Evolutionary conservation across 1,284 basidiomycete species (phyloP).

Genomic region (Cystobasidium pallidum): DNA sequence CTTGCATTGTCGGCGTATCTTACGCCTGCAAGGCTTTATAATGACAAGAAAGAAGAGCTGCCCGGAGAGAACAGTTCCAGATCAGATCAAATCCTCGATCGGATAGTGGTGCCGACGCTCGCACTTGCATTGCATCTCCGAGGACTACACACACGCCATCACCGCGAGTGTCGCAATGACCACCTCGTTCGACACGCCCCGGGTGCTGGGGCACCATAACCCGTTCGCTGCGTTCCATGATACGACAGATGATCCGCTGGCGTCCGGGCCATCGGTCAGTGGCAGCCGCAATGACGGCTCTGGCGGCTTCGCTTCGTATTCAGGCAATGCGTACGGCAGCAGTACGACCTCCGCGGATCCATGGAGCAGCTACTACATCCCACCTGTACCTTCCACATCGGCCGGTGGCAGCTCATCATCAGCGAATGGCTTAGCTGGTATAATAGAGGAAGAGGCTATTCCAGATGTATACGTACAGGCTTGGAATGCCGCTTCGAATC

Average conservation of each 20-base stretch:
- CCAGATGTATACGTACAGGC: slow-evolving; percentile 30
- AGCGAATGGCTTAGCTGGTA: background rate
- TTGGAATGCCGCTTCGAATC: slow-evolving; percentile 21
- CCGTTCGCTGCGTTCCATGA: slow-evolving; percentile 21
- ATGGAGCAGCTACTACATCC: slow-evolving; percentile 33
- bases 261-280: background rate
- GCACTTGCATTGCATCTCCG: background rate
- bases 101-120: background rate
- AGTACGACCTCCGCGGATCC: background rate
- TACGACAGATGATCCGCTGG: slow-evolving; percentile 26
- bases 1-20: slow-evolving; percentile 6
- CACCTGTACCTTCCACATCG: slow-evolving; percentile 15
- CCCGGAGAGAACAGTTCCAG: background rate
- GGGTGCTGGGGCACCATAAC: slow-evolving; percentile 14
- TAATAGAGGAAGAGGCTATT: slow-evolving; percentile 28
- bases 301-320: background rate
- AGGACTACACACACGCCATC: background rate
- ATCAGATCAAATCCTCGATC: background rate
- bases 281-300: background rate
- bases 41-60: background rate
- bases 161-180: background rate
- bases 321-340: background rate
- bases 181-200: slow-evolving; percentile 10
- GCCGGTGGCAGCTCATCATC: background rate
- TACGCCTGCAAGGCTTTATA: too few species aligned